These are phyloP conservation scores for Gossypium thurberi DNA, from an alignment of 345 rosid species.

Conservation along the genomic window DNA sequence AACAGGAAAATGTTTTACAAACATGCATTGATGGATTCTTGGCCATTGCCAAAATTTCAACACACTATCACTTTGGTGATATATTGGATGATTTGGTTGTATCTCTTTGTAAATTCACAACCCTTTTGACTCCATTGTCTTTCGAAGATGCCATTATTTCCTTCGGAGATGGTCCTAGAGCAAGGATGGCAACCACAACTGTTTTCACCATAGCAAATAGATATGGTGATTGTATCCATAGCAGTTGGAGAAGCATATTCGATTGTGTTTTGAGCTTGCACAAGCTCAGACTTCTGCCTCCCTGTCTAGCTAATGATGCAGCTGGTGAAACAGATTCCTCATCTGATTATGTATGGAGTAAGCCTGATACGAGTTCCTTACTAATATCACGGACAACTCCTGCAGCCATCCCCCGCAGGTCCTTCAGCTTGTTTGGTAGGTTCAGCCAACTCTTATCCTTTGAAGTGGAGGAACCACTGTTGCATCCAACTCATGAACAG, in stretches of 20 bases:
- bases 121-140: constrained; percentile 39
- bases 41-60: constrained; percentile 61
- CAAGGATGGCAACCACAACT: constrained; percentile 50
- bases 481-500: constrained; percentile 51
- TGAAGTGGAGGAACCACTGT: constrained; percentile 57
- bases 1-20: constrained; percentile 53
- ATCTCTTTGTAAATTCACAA: constrained; percentile 63
- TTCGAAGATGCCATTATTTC: constrained; percentile 49
- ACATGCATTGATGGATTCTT: constrained; percentile 62
- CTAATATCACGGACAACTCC: constrained; percentile 26
- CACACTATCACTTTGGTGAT: constrained; percentile 44
- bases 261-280: constrained; percentile 58
- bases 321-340: constrained; percentile 47
- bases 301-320: constrained; percentile 47
- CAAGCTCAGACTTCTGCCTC: constrained; percentile 63
- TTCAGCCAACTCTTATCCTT: constrained; percentile 65
- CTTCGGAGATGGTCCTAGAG: constrained; percentile 56
- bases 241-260: constrained; percentile 57
- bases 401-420: constrained; percentile 31
- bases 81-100: constrained; percentile 63
- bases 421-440: constrained; percentile 60
- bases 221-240: constrained; percentile 57
- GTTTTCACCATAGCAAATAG: constrained; percentile 61
- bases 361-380: constrained; percentile 25
- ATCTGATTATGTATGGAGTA: constrained; percentile 35